Evolutionary conservation across 2,329 filamentous ascomycete genomes (phyloP).

Genomic region (Furcasterigmium sp.): DNA sequence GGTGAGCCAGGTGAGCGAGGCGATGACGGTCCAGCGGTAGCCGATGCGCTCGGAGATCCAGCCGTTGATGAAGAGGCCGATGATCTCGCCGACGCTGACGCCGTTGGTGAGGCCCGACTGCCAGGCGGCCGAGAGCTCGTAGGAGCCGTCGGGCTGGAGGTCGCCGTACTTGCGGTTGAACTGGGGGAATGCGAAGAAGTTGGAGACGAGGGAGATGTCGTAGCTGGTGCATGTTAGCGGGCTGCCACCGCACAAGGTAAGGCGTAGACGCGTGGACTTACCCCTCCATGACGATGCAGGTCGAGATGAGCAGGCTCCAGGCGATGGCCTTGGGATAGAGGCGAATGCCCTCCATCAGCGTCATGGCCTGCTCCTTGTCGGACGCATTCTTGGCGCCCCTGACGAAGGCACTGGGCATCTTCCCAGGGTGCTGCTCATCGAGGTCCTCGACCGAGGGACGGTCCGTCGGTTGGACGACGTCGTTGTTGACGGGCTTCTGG

Average conservation of each 20-base stretch:
- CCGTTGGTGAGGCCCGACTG: constrained; percentile 58
- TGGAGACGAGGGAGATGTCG: constrained; percentile 75
- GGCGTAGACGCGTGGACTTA: neutral
- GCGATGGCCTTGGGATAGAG: constrained; percentile 82
- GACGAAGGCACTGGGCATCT: constrained; percentile 29
- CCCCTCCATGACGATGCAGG: constrained; percentile 87
- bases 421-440: constrained; percentile 9
- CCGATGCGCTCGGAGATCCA: constrained; percentile 61
- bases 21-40: constrained; percentile 61
- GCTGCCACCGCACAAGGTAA: too few species aligned
- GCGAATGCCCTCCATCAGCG: constrained; percentile 67
- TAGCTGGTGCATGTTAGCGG: constrained; percentile 44
- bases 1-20: constrained; percentile 45
- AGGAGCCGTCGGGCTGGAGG: constrained; percentile 36
- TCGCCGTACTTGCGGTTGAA: constrained; percentile 55
- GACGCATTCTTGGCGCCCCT: constrained; percentile 44
- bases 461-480: constrained; percentile 6
- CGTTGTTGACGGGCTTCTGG: neutral
- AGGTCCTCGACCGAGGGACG: constrained; percentile 7
- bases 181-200: constrained; percentile 62
- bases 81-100: constrained; percentile 56
- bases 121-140: constrained; percentile 56
- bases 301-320: constrained; percentile 84
- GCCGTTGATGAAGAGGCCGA: constrained; percentile 63
- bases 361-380: constrained; percentile 65